A percentile compares a stretch with the other conserved stretches of the same genome.
These are phyloP conservation scores for Diaporthe longicolla DNA, from an alignment of 2,329 filamentous ascomycete species.

Conservation along the genomic window DNA sequence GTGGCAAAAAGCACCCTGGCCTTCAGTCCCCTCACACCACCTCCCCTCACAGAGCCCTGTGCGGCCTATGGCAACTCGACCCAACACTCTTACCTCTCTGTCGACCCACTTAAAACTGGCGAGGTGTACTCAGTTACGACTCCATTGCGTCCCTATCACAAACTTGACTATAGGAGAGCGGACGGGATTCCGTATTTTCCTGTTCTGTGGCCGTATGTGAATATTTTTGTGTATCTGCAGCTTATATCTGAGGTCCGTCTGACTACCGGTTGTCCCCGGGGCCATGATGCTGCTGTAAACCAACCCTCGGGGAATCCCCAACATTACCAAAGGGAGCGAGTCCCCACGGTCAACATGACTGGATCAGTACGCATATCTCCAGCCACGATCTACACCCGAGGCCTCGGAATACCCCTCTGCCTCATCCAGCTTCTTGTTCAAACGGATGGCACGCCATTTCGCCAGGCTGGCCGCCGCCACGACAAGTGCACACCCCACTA, in stretches of 20 bases:
- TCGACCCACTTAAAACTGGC: no score
- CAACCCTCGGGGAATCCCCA: no score
- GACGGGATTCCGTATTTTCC: slow-evolving; percentile 1
- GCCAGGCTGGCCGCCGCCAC: neutral
- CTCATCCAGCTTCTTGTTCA: slow-evolving; percentile 17
- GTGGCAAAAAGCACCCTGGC: no score
- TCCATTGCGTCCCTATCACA: neutral
- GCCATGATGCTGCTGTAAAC: neutral
- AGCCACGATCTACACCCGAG: neutral
- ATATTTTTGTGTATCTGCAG: neutral
- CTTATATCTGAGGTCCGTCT: neutral
- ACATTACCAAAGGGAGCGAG: no score
- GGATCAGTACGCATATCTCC: slow-evolving; percentile 6
- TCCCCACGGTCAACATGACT: neutral
- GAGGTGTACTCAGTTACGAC: no score
- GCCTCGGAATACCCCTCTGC: neutral
- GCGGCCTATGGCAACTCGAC: no score
- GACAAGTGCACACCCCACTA: neutral
- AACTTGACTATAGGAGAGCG: neutral
- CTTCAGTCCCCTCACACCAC: no score
- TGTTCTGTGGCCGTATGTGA: neutral
- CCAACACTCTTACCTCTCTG: no score
- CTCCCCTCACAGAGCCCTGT: no score
- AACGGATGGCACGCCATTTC: neutral
- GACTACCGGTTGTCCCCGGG: neutral